phyloP scores from a whole-genome alignment of 139 green algal genomes.

The Chlamydomonas applanata region DNA sequence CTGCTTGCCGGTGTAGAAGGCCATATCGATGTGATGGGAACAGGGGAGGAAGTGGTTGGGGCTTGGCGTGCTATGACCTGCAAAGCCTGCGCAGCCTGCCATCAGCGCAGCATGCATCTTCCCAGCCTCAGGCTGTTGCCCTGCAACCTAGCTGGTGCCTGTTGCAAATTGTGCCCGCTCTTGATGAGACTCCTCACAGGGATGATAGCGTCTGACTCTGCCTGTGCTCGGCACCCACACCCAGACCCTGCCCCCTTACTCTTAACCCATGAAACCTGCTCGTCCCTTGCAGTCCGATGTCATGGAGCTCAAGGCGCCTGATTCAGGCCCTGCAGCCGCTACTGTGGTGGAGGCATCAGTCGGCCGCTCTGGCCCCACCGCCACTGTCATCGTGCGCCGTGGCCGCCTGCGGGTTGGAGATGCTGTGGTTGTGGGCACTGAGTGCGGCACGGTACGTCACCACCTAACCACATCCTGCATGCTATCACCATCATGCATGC shows the following conservation, averaged over 20 bases:
- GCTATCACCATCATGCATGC: too few relatives aligned
- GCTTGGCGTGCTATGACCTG: too few relatives aligned
- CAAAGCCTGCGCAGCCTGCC: too few relatives aligned
- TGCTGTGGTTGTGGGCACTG: constrained; percentile 77
- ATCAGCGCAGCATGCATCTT: too few relatives aligned
- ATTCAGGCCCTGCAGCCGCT: constrained; percentile 50
- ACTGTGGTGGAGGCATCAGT: constrained; percentile 84
- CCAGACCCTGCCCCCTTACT: not conserved
- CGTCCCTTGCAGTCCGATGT: constrained; percentile 71
- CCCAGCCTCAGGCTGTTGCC: too few relatives aligned
- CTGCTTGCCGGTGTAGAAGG: too few relatives aligned
- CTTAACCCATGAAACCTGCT: not conserved
- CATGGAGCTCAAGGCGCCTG: constrained; percentile 71
- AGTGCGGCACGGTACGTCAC: constrained; percentile 56
- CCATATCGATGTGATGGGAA: too few relatives aligned
- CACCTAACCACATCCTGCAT: not conserved
- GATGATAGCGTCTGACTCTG: too few relatives aligned
- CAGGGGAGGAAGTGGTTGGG: too few relatives aligned
- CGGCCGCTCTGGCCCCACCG: constrained; percentile 73
- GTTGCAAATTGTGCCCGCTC: too few relatives aligned
- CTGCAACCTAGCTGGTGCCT: too few relatives aligned
- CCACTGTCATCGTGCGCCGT: constrained; percentile 58
- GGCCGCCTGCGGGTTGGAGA: constrained; percentile 55
- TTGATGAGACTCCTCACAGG: too few relatives aligned
- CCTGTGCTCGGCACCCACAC: not conserved